Evolutionary conservation across 2,329 filamentous ascomycete genomes (phyloP).

Genomic region (Didymella arachidicola): DNA sequence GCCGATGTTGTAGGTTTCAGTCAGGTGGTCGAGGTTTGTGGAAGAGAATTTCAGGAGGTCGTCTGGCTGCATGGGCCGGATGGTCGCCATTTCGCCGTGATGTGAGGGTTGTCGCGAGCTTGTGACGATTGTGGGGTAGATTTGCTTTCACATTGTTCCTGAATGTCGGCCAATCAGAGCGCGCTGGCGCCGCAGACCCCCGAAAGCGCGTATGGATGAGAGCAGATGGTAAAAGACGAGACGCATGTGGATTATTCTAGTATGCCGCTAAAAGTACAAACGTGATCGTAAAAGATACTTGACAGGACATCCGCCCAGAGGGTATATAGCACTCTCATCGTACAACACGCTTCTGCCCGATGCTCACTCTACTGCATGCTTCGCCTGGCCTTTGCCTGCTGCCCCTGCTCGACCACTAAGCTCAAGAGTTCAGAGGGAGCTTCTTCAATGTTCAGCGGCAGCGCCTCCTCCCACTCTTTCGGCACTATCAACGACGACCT

Average conservation of each 20-base stretch:
- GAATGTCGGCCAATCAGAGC: constrained; percentile 5
- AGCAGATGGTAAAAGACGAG: neutral
- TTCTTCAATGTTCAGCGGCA: neutral
- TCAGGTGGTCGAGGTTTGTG: constrained; percentile 94
- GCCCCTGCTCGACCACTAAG: constrained; percentile 11
- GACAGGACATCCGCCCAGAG: constrained; percentile 12
- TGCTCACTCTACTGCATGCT: neutral
- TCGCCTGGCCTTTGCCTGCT: neutral
- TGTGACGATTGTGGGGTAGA: constrained; percentile 7
- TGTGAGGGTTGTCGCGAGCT: neutral
- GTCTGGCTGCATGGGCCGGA: constrained; percentile 72
- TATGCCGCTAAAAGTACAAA: neutral
- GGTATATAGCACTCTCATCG: constrained; percentile 26
- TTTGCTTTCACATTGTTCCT: constrained; percentile 5
- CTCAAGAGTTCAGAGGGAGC: neutral
- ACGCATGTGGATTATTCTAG: neutral
- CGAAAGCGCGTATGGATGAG: neutral
- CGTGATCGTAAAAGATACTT: neutral
- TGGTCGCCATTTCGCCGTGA: constrained; percentile 72
- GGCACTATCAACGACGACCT: neutral
- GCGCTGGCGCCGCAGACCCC: constrained; percentile 7
- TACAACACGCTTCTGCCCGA: neutral
- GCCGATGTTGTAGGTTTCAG: constrained; percentile 95
- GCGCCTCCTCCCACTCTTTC: constrained; percentile 3
- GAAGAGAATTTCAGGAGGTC: constrained; percentile 91